These are phyloP conservation scores for Cutaneotrichosporon cyanovorans DNA, from an alignment of 1,284 basidiomycete genomes.

Conservation along the genomic window DNA sequence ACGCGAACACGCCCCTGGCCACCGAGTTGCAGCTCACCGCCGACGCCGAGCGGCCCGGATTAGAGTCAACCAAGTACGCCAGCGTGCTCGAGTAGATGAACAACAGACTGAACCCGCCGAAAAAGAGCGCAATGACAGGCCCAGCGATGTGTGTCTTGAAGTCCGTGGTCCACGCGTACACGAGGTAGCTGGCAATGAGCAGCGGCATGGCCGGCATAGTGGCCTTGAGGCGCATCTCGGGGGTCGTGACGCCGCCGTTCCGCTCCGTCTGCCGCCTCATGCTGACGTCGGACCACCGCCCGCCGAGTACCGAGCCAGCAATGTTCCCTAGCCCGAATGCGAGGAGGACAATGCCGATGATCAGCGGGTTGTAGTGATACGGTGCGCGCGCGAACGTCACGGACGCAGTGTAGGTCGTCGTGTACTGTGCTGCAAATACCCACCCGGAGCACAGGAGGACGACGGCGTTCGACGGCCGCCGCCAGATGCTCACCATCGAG, in stretches of 20 bases:
- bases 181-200: slow-evolving; percentile 51
- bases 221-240: slow-evolving; percentile 71
- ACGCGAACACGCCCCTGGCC: slow-evolving; percentile 36
- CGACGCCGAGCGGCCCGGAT: slow-evolving; percentile 46
- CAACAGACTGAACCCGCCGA: slow-evolving; percentile 65
- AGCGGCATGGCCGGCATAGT: slow-evolving; percentile 49
- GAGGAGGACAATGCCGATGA: slow-evolving; percentile 67
- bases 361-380: slow-evolving; percentile 63
- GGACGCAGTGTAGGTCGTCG: slow-evolving; percentile 60
- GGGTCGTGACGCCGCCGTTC: slow-evolving; percentile 56
- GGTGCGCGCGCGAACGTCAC: slow-evolving; percentile 52
- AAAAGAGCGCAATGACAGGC: slow-evolving; percentile 53
- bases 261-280: slow-evolving; percentile 53
- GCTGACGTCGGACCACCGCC: slow-evolving; percentile 65
- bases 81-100: slow-evolving; percentile 43
- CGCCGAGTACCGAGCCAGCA: slow-evolving; percentile 63
- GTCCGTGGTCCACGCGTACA: slow-evolving; percentile 69
- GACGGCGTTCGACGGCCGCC: slow-evolving; percentile 58
- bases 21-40: slow-evolving; percentile 42
- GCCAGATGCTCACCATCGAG: slow-evolving; percentile 55
- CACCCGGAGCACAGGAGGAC: slow-evolving; percentile 61
- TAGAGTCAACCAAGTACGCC: slow-evolving; percentile 61
- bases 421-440: slow-evolving; percentile 65
- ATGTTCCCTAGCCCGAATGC: slow-evolving; percentile 64
- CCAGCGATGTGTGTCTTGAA: slow-evolving; percentile 56